Evolutionary conservation across 106 monocot genomes (phyloP), one percentile per base, ranked within the genome.

Genomic region (Dactylorhiza incarnata): DNA sequence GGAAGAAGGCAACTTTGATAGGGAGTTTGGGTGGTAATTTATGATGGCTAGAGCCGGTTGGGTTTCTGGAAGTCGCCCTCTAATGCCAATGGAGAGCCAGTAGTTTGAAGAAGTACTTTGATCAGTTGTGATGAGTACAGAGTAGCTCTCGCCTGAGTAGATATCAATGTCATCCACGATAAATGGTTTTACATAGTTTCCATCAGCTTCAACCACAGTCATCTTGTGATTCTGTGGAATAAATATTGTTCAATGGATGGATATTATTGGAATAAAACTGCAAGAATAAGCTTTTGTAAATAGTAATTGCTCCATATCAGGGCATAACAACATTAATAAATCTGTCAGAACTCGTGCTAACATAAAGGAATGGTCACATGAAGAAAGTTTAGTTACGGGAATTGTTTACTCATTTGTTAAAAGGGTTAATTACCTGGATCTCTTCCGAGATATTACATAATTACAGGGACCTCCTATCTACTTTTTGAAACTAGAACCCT

Each of bases 91-190:
- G 5, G 87, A 82, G 73, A 94, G 9, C 94, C 94, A 94, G 75
- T 89, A 91, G 80, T 94, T 91, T 8, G 83, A 82, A 6, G 84
- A 82, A 68, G 82, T 73, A 66, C 77, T 68, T 55, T 83, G 83
- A 49, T 89, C 75, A 1, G 89, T 85, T 55, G 78, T 91, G 47
- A 94, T 45, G 24, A 94, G 87, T 6, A 94, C 91, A 1, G 94
- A 94, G 78, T 94, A 91, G 78, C 84, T 91, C 15, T 94, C 91
- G 6, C 94, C 94, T 0, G 94, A 94, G 78, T 94, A 94, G 48
- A 94, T 80, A 75, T 94, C 86, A 46, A 91, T 80, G 77, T 94
- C 83, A 9, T 73, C 61, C 20, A 91, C 94, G 6, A 44, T n/a
- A 37, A 94, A 87, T 49, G 94, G 90, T 45, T 89, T 20, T 12